Conservation (phyloP, 257 asterid species). For the Solanum bukasovii region DNA sequence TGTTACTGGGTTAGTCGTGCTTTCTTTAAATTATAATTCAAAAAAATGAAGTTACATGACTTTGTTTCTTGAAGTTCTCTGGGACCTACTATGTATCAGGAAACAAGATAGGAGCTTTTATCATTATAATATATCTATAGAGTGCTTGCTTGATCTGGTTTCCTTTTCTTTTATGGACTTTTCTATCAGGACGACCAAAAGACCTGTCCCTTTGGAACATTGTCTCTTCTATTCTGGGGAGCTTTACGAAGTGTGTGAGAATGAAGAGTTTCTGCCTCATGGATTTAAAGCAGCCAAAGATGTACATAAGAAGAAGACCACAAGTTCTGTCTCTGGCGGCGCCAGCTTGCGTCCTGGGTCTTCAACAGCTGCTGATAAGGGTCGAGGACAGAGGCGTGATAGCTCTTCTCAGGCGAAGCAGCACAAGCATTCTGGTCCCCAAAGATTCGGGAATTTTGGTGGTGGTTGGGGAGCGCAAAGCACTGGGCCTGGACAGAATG, state of each 20-base stretch:
- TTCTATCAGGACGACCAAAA: slow-evolving; percentile 70
- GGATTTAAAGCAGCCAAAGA: slow-evolving; percentile 89
- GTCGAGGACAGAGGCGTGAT: slow-evolving; percentile 26
- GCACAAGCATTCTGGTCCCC: slow-evolving; percentile 28
- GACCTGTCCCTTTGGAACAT: slow-evolving; percentile 99
- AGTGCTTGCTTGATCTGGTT: slow-evolving; percentile 1
- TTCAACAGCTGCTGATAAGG: slow-evolving; percentile 15
- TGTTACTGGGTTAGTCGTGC: slow-evolving; percentile 73
- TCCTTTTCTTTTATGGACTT: neutral
- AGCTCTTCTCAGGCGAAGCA: slow-evolving; percentile 21
- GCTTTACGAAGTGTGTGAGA: slow-evolving; percentile 83
- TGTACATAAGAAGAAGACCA: slow-evolving; percentile 44
- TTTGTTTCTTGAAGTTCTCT: neutral
- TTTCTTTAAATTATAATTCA: slow-evolving; percentile 9
- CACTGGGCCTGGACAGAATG: slow-evolving; percentile 27
- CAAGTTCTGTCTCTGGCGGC: slow-evolving; percentile 33
- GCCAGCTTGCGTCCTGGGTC: slow-evolving; percentile 6
- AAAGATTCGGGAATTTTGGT: slow-evolving; percentile 17
- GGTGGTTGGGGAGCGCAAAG: slow-evolving; percentile 46
- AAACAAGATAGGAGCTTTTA: neutral
- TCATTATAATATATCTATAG: neutral
- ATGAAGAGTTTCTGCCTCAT: slow-evolving; percentile 66
- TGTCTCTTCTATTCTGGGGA: slow-evolving; percentile 89
- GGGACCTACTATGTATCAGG: neutral
- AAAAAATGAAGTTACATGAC: neutral